Conservation (phyloP, 257 asterid species). For the Asclepias syriaca region DNA sequence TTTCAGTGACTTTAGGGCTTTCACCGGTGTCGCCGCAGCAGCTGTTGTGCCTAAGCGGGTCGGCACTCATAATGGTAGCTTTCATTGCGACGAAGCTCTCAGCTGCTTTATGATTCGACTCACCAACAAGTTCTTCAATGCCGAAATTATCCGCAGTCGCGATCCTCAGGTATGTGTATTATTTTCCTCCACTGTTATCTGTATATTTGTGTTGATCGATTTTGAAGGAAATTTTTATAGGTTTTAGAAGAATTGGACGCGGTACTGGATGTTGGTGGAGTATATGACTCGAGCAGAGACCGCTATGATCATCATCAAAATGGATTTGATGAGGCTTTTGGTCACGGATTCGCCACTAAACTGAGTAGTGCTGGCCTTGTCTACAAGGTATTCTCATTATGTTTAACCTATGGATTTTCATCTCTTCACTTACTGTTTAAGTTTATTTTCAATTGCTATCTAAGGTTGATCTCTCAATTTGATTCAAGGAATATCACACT, state of each 20-base stretch:
- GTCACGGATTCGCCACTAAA: conserved; percentile 25
- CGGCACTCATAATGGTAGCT: conserved; percentile 27
- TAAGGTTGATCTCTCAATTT: not conserved
- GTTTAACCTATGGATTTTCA: not conserved
- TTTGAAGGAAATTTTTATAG: conserved; percentile 9
- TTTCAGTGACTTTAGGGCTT: conserved; percentile 6
- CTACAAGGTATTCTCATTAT: conserved; percentile 16
- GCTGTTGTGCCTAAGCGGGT: conserved; percentile 5
- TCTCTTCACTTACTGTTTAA: not conserved
- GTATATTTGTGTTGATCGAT: not conserved
- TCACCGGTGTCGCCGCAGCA: conserved; percentile 3
- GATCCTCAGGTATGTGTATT: conserved; percentile 14
- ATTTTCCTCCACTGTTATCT: not conserved
- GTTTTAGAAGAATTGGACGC: conserved; percentile 29
- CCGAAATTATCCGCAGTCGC: conserved; percentile 21
- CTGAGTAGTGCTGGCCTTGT: conserved; percentile 34
- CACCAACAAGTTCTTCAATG: conserved; percentile 18
- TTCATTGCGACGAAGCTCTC: conserved; percentile 27
- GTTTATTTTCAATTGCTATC: not conserved
- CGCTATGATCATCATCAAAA: conserved; percentile 41
- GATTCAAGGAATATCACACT: not conserved
- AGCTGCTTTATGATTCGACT: conserved; percentile 28
- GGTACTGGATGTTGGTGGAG: conserved; percentile 41
- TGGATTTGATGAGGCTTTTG: conserved; percentile 24
- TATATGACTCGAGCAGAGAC: conserved; percentile 35